Conservation (phyloP, 176 grass and related monocot species). For the Rhynchospora pubera region DNA sequence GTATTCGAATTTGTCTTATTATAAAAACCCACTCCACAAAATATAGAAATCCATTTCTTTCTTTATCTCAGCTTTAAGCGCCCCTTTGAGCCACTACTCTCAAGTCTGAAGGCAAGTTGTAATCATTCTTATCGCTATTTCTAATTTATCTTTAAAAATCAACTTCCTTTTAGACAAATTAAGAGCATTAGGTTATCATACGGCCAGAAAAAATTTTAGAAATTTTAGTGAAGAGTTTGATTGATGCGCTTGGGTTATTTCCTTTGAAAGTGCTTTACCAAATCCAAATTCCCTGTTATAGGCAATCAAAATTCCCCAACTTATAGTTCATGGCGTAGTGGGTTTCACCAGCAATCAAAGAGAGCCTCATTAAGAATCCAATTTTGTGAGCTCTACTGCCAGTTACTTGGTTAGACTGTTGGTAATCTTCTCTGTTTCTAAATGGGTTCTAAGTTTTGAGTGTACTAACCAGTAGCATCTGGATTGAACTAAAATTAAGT, state of each 20-base stretch:
- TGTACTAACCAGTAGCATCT: neutral
- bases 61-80: neutral
- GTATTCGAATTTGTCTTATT: neutral
- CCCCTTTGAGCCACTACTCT: neutral
- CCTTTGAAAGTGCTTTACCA: neutral
- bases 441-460: neutral
- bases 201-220: neutral
- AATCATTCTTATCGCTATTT: constrained; percentile 6
- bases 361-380: too few relatives aligned
- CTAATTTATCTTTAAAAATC: neutral
- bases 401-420: too few relatives aligned
- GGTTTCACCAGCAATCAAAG: neutral
- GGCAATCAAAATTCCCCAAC: neutral
- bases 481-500: neutral
- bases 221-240: neutral
- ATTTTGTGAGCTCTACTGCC: neutral
- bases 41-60: neutral
- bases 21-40: neutral
- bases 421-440: too few relatives aligned
- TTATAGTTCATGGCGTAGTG: neutral
- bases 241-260: neutral
- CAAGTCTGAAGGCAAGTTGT: constrained; percentile 18
- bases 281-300: neutral
- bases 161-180: neutral
- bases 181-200: neutral